Conservation (phyloP, 768 basidiomycete genomes). For the Podaxis mareebaensis region DNA sequence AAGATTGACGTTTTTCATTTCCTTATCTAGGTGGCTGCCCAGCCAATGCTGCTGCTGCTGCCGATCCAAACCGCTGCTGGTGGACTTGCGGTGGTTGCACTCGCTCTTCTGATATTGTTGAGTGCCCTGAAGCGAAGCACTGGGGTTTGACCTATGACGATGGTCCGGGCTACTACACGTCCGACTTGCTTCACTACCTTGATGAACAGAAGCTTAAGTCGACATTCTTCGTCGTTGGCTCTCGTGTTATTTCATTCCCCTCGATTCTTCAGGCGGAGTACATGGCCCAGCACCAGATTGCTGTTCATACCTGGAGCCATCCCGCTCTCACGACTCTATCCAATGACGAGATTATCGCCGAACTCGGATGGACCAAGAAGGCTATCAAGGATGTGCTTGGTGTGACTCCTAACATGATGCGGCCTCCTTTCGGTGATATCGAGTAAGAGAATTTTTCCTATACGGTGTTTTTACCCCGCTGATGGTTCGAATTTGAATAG, state of each 20-base stretch:
- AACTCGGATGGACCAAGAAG: conserved; percentile 86
- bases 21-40: conserved; percentile 54
- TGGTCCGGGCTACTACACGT: conserved; percentile 78
- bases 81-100: conserved; percentile 81
- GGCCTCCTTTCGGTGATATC: conserved; percentile 82
- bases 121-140: conserved; percentile 67
- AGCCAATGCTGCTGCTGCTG: conserved; percentile 55
- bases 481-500: conserved; percentile 34
- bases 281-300: conserved; percentile 78
- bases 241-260: conserved; percentile 73
- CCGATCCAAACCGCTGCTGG: conserved; percentile 65
- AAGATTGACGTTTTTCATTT: conserved; percentile 7
- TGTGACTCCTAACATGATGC: conserved; percentile 76
- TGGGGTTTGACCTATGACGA: conserved; percentile 72
- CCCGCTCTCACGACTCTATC: conserved; percentile 68
- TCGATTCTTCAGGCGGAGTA: conserved; percentile 72
- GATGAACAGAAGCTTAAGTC: conserved; percentile 63
- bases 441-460: conserved; percentile 44
- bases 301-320: conserved; percentile 72
- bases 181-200: conserved; percentile 71
- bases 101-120: conserved; percentile 63
- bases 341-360: conserved; percentile 83
- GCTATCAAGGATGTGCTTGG: conserved; percentile 81
- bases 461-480: conserved; percentile 3
- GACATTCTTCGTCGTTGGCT: conserved; percentile 89